A percentile compares a stretch with the other conserved stretches of the same genome.
Evolutionary conservation across 805 yeast genomes (phyloP).

Genomic region (Candida palmyrensis): DNA sequence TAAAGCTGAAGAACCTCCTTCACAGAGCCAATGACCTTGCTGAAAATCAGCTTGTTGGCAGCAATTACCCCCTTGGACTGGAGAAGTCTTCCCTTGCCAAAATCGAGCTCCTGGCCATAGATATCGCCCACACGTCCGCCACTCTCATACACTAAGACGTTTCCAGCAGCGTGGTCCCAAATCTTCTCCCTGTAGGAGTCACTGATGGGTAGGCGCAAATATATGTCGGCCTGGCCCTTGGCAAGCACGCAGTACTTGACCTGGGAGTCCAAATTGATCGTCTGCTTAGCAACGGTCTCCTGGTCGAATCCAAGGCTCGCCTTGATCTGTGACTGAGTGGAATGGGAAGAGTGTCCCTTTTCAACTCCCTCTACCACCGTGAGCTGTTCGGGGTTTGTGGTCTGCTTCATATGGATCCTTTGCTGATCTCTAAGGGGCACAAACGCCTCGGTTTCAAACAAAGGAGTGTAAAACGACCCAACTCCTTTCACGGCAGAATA

Average conservation of each 20-base stretch:
- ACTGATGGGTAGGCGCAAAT: conserved; percentile 79
- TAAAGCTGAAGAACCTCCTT: conserved; percentile 15
- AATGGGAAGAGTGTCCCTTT: conserved; percentile 90
- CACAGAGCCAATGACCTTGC: conserved; percentile 47
- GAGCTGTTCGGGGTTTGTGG: conserved; percentile 42
- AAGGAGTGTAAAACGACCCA: conserved; percentile 57
- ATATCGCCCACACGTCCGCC: conserved; percentile 91
- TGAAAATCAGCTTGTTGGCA: conserved; percentile 47
- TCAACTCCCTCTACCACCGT: conserved; percentile 92
- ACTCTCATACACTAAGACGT: conserved; percentile 77
- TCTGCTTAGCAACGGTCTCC: conserved; percentile 53
- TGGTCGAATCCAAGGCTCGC: conserved; percentile 37
- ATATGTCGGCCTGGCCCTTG: conserved; percentile 88
- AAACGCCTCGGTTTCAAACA: conserved; percentile 33
- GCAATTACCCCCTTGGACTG: conserved; percentile 93
- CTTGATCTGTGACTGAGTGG: conserved; percentile 76
- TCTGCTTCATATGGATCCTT: conserved; percentile 49
- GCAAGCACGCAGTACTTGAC: conserved; percentile 92
- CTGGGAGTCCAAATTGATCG: conserved; percentile 88
- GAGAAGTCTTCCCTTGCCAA: conserved; percentile 80
- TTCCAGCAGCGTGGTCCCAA: conserved; percentile 99
- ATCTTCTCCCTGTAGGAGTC: conserved; percentile 82
- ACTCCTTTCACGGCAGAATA: conserved; percentile 63
- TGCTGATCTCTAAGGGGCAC: conserved; percentile 24
- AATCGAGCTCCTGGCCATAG: conserved; percentile 67